These are phyloP conservation scores for Chaetomium sp. DNA, from an alignment of 2,329 filamentous ascomycete genomes.

Conservation along the genomic window DNA sequence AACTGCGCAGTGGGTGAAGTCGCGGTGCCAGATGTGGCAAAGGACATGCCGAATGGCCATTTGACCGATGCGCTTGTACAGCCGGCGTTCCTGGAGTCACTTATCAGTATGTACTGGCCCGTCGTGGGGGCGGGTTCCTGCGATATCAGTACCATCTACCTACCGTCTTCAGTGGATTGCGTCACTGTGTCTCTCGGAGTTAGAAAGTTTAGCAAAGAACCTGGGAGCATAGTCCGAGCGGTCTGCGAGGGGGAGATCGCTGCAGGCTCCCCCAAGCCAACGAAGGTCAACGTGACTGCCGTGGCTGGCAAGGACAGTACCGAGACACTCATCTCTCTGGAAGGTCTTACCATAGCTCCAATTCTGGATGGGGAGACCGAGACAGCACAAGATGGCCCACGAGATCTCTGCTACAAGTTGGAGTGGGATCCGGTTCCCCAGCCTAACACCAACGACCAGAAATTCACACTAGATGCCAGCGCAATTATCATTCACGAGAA, in stretches of 20 bases:
- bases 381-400: slow-evolving; percentile 26
- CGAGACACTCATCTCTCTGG: slow-evolving; percentile 29
- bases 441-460: slow-evolving; percentile 1
- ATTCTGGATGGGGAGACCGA: slow-evolving; percentile 33
- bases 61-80: slow-evolving; percentile 31
- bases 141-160: slow-evolving; percentile 33
- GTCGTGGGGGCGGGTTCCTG: slow-evolving; percentile 29
- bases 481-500: slow-evolving; percentile 36
- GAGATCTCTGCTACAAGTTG: slow-evolving; percentile 41
- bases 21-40: slow-evolving; percentile 31
- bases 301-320: slow-evolving; percentile 24
- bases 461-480: slow-evolving; percentile 25
- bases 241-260: slow-evolving; percentile 32
- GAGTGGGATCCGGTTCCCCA: slow-evolving; percentile 39
- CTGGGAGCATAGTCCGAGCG: slow-evolving; percentile 30
- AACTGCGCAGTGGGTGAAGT: slow-evolving; percentile 32
- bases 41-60: slow-evolving; percentile 35
- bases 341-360: slow-evolving; percentile 35
- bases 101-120: slow-evolving; percentile 38
- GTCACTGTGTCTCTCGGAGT: slow-evolving; percentile 32
- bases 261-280: slow-evolving; percentile 28
- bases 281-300: slow-evolving; percentile 34
- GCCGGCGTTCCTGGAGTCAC: slow-evolving; percentile 35
- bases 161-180: slow-evolving; percentile 36
- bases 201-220: slow-evolving; percentile 22